Conservation (phyloP, 139 green algal species). For the Coccomyxa sp. region DNA sequence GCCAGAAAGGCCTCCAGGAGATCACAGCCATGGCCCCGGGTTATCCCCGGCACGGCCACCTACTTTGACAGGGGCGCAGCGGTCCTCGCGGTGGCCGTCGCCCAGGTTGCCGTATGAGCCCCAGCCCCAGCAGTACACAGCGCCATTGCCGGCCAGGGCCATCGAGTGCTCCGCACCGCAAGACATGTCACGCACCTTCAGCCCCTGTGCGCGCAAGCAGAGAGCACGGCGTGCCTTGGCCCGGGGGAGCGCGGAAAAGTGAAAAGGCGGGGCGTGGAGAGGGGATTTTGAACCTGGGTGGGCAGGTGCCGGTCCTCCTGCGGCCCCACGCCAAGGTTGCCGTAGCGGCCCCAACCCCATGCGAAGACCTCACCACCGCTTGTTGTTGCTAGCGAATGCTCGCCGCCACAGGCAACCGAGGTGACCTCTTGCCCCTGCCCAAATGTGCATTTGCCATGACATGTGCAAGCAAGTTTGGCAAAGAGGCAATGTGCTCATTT, state of each 20-base stretch:
- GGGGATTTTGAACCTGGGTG: neutral
- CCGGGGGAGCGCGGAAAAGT: neutral
- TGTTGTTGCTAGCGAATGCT: constrained; percentile 64
- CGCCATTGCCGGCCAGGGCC: constrained; percentile 26
- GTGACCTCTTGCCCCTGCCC: constrained; percentile 41
- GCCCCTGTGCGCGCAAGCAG: constrained; percentile 32
- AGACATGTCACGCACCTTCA: constrained; percentile 43
- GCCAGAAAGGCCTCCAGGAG: no score
- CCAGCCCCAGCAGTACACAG: constrained; percentile 80
- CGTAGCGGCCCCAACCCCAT: constrained; percentile 83
- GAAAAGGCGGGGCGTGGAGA: neutral
- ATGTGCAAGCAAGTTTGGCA: no score
- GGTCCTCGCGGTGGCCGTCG: constrained; percentile 29
- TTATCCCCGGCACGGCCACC: no score
- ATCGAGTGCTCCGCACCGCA: constrained; percentile 80
- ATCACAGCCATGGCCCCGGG: no score
- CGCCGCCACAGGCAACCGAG: constrained; percentile 64
- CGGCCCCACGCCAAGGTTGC: constrained; percentile 80
- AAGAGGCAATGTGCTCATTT: no score
- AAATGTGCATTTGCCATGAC: no score
- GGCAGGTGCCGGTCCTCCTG: constrained; percentile 40
- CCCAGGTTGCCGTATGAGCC: constrained; percentile 85
- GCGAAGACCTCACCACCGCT: constrained; percentile 54
- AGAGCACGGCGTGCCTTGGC: no score
- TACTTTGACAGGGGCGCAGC: neutral